A percentile compares a stretch with the other conserved stretches of the same genome.
Evolutionary conservation across 331 rosid species (phyloP).

Genomic region (Malus hybrid): DNA sequence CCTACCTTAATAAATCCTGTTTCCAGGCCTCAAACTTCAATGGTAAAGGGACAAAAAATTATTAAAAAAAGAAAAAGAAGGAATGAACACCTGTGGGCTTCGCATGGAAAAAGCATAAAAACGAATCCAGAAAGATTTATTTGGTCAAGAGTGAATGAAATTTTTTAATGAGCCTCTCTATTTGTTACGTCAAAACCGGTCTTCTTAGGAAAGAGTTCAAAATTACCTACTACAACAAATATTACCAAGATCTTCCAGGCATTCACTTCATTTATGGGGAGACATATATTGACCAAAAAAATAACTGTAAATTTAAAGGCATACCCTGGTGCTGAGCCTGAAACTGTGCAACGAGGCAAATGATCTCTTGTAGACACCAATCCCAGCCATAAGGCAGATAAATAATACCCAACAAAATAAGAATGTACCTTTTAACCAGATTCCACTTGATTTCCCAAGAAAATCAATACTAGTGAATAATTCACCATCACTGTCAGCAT

Average conservation of each 20-base stretch:
- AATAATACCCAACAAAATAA: background rate
- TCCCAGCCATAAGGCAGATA: no score
- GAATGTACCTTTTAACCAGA: background rate
- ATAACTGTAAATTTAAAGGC: background rate
- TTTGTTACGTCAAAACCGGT: background rate
- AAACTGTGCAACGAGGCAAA: background rate
- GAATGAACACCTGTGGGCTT: background rate
- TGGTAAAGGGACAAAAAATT: background rate
- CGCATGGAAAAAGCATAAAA: background rate
- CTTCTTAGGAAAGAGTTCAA: background rate
- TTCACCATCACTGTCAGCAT: background rate
- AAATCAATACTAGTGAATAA: background rate
- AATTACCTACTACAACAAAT: background rate
- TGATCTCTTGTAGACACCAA: background rate
- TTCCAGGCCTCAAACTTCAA: background rate
- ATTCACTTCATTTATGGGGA: background rate
- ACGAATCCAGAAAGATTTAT: background rate
- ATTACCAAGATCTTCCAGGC: background rate
- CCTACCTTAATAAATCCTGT: background rate
- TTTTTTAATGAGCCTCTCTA: background rate
- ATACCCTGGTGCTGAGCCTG: background rate
- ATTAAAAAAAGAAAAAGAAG: no score
- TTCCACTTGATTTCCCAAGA: background rate
- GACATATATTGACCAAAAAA: background rate
- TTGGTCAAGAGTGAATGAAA: background rate